Percentiles rank a stretch among this genome's conserved stretches.
Evolutionary conservation across 2,329 filamentous ascomycete species (phyloP).

Genomic region (Cadophora luteo-olivacea): DNA sequence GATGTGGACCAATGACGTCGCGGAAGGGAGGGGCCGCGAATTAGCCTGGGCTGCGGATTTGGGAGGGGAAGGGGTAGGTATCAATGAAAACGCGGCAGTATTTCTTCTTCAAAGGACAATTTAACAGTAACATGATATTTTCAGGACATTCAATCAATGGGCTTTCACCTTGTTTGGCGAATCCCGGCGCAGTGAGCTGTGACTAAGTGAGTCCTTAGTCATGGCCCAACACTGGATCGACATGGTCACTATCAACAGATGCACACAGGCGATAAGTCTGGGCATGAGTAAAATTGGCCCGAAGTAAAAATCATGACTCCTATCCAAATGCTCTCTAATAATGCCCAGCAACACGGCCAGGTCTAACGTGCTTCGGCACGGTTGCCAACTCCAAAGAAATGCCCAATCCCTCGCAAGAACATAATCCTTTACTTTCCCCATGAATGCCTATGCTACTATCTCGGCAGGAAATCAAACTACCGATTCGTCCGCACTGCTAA

Average conservation of each 20-base stretch:
- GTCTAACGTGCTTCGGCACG: background rate
- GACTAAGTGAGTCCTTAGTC: background rate
- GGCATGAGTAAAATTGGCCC: background rate
- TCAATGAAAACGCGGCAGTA: background rate
- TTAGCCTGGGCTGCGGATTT: background rate
- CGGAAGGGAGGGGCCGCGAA: conserved; percentile 9
- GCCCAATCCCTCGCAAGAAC: background rate
- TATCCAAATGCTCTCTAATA: conserved; percentile 4
- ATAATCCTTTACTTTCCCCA: background rate
- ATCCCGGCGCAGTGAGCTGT: background rate
- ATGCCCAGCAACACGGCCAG: background rate
- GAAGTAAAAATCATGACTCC: background rate
- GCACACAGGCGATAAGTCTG: background rate
- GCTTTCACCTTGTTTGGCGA: too few species aligned
- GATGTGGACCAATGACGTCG: conserved; percentile 17
- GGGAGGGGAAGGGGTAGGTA: background rate
- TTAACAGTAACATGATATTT: too few species aligned
- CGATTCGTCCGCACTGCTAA: conserved; percentile 5
- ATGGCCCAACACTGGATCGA: background rate
- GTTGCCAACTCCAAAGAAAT: conserved; percentile 18
- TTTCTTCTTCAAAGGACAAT: background rate
- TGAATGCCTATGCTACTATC: background rate
- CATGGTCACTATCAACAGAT: background rate
- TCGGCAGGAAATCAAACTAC: conserved; percentile 5
- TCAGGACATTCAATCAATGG: too few species aligned